Percentiles rank a stretch among this genome's conserved stretches.
phyloP scores from a whole-genome alignment of 2,329 filamentous ascomycete genomes.

The Paecilomyces dactylethromorphus region DNA sequence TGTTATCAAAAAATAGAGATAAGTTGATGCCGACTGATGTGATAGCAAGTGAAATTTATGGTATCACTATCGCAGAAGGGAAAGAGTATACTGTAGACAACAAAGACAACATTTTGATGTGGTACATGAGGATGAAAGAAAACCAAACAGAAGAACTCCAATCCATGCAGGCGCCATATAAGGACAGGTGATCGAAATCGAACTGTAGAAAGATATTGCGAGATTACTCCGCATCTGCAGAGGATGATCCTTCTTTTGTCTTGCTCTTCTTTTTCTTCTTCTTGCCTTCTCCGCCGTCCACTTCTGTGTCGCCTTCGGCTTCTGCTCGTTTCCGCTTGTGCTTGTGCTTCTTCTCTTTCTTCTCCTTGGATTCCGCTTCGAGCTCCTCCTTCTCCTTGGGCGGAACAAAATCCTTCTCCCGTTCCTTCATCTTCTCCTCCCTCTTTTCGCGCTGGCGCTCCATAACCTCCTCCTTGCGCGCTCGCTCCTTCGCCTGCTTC shows the following conservation, averaged over 20 bases:
- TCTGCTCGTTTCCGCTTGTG: slow-evolving; percentile 35
- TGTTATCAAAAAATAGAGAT: not conserved
- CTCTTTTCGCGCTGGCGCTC: slow-evolving; percentile 83
- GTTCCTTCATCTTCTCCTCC: slow-evolving; percentile 78
- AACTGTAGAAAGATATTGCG: slow-evolving; percentile 8
- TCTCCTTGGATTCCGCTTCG: slow-evolving; percentile 51
- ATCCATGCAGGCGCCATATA: slow-evolving; percentile 30
- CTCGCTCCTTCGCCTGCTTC: slow-evolving; percentile 86
- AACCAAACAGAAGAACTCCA: slow-evolving; percentile 20
- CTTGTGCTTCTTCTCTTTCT: slow-evolving; percentile 40
- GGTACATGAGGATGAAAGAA: not conserved
- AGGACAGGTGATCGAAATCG: not conserved
- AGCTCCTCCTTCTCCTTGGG: slow-evolving; percentile 65
- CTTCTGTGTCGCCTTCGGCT: slow-evolving; percentile 24
- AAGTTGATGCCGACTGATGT: not conserved
- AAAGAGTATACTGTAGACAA: not conserved
- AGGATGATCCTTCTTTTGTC: slow-evolving; percentile 21
- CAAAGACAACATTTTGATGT: not conserved
- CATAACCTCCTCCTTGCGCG: slow-evolving; percentile 68
- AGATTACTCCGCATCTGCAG: slow-evolving; percentile 17
- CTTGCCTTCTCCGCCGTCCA: slow-evolving; percentile 46
- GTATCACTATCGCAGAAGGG: not conserved
- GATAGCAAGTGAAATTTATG: not conserved
- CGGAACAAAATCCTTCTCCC: slow-evolving; percentile 78
- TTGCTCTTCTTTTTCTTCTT: slow-evolving; percentile 52